Percentiles rank a stretch among this genome's conserved stretches.
phyloP scores from a whole-genome alignment of 306 rosid species.

The Corylus americana region DNA sequence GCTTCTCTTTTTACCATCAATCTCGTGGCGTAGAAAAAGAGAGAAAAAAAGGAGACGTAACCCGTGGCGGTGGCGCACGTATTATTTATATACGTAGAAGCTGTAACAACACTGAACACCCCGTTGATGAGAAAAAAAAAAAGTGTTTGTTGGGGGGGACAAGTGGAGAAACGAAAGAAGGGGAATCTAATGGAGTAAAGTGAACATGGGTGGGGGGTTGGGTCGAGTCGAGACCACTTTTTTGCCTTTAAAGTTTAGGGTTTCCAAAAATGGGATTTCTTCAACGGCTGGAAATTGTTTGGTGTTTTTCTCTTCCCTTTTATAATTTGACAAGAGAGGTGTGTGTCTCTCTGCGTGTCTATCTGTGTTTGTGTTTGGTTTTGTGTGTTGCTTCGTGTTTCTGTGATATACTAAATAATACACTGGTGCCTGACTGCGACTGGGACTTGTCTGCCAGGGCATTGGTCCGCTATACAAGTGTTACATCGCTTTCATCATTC shows the following conservation, averaged over 20 bases:
- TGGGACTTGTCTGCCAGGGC: conserved; percentile 33
- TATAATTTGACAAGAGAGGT: conserved; percentile 11
- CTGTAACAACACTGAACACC: no score
- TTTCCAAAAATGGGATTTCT: conserved; percentile 49
- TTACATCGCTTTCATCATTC: conserved; percentile 62
- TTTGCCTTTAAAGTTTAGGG: conserved; percentile 28
- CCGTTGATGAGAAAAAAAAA: background rate
- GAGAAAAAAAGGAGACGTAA: background rate
- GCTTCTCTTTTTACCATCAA: conserved; percentile 22
- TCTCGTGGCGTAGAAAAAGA: background rate
- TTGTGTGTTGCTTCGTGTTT: conserved; percentile 7
- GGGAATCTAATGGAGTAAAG: conserved; percentile 32
- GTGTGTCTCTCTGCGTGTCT: no score
- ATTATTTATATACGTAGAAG: no score
- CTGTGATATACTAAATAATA: conserved; percentile 12
- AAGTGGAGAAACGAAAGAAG: conserved; percentile 16
- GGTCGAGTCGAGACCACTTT: conserved; percentile 22
- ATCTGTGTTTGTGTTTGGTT: background rate
- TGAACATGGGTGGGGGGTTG: background rate
- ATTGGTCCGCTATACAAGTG: conserved; percentile 32
- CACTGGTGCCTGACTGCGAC: conserved; percentile 37
- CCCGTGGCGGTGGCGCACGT: background rate
- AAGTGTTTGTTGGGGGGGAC: background rate
- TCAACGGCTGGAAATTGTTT: conserved; percentile 43
- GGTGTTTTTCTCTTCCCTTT: conserved; percentile 1